Evolutionary conservation across 2,329 filamentous ascomycete genomes (phyloP), one percentile per base, ranked within the genome.

Genomic region (Phoma sp.): DNA sequence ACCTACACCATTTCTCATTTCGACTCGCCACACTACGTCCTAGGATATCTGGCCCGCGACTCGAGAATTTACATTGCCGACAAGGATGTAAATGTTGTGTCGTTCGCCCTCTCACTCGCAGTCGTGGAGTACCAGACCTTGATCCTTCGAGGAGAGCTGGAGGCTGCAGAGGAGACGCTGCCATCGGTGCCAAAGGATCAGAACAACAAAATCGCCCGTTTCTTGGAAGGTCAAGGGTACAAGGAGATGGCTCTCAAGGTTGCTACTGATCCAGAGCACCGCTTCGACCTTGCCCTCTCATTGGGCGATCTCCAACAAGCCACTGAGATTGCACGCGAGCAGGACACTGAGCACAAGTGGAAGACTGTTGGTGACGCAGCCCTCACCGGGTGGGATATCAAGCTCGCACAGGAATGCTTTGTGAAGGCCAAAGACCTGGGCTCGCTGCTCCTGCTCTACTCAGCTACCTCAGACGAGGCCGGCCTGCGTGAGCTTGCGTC

Each of bases 1-100:
- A 96, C 92, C 11, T 97, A 98, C 82, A 97, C 93, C 3, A 90
- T 99, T 62, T 95, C 93, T 10, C 93, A 98, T 78, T 98, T 97
- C 69, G 95, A 99, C 77, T 89, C 93, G 73, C 86, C 92, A 24
- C 92, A 96, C 87, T 99, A 98, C 76, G 85, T 96, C 24, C 84
- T 99, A 25, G 93, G 95, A 43, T 99, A 99, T 76, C 90, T 99
- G 43, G 91, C 95, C 66, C 86, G 95, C 60, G 95, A 99, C 75
- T 93, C 91, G n/a, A 85, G 91, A 60, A 90, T 98, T 65, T 99
- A 99, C 77, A 83, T 99, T 45, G 89, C 89, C 61, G 93, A 99
- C 79, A 98, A 98, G 78, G 95, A 99, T 76, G 89, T 99, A 66
- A 87, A 87, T 56, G 89, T 96, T 51, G 90, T 92, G 2, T 97